phyloP scores from a whole-genome alignment of 2,329 filamentous ascomycete genomes.

The Allantophomopsis cytisporea region DNA sequence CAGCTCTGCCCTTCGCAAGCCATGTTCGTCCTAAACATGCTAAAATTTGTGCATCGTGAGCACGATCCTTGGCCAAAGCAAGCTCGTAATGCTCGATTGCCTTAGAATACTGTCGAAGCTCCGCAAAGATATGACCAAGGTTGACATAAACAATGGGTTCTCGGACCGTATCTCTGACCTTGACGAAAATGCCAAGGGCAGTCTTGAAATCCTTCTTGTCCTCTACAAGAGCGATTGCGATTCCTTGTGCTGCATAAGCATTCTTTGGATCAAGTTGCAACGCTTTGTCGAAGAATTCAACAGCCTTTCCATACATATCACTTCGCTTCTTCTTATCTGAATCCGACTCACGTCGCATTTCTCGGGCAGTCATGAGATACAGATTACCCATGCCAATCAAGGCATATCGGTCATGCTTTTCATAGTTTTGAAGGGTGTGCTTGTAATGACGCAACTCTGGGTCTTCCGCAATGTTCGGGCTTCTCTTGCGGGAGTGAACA shows the following conservation, averaged over 20 bases:
- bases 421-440: constrained; percentile 82
- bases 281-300: constrained; percentile 98
- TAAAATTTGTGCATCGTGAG: constrained; percentile 50
- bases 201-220: constrained; percentile 81
- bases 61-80: constrained; percentile 48
- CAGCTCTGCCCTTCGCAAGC: constrained; percentile 51
- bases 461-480: constrained; percentile 73
- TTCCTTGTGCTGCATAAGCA: constrained; percentile 88
- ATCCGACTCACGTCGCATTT: constrained; percentile 87
- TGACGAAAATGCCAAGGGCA: constrained; percentile 78
- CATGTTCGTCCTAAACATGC: constrained; percentile 61
- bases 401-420: constrained; percentile 97
- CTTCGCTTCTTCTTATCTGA: constrained; percentile 83
- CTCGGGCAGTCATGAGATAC: constrained; percentile 67
- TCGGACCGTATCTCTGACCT: constrained; percentile 79
- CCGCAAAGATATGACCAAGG: constrained; percentile 82
- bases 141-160: constrained; percentile 86
- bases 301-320: constrained; percentile 76
- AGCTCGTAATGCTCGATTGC: constrained; percentile 92
- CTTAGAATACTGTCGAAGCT: constrained; percentile 79
- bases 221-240: constrained; percentile 87
- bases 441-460: constrained; percentile 91
- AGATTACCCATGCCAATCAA: constrained; percentile 95
- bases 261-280: constrained; percentile 90
- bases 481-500: constrained; percentile 64